These are phyloP conservation scores for Boletus sp. DNA, from an alignment of 768 basidiomycete species.

Conservation along the genomic window DNA sequence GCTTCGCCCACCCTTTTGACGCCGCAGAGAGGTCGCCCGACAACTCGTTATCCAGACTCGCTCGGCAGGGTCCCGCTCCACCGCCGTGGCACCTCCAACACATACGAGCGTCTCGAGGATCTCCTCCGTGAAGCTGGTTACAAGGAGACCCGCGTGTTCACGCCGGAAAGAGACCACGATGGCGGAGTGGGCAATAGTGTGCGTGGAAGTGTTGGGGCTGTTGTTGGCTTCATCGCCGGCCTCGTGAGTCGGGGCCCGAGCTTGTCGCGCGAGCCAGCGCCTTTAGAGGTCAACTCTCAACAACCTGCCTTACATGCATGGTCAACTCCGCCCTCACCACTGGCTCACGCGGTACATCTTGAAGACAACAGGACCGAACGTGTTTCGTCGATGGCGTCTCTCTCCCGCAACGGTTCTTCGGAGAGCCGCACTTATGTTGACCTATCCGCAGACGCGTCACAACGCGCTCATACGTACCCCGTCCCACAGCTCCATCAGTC, in stretches of 20 bases:
- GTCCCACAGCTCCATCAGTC: constrained; percentile 22
- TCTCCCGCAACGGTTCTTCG: constrained; percentile 19
- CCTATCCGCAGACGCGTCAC: constrained; percentile 8
- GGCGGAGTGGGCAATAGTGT: constrained; percentile 36
- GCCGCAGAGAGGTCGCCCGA: constrained; percentile 39
- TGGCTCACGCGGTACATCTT: constrained; percentile 11
- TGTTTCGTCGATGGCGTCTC: constrained; percentile 15
- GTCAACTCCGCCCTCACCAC: constrained; percentile 28
- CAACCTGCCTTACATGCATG: constrained; percentile 8
- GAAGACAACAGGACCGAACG: constrained; percentile 8
- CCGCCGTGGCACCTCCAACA: constrained; percentile 72
- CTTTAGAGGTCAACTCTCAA: constrained; percentile 4
- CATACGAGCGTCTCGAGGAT: constrained; percentile 83
- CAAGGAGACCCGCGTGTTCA: constrained; percentile 88
- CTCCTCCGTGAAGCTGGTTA: constrained; percentile 85
- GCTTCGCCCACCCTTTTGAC: constrained; percentile 36
- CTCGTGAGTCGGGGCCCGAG: constrained; percentile 40
- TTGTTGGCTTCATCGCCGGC: constrained; percentile 65
- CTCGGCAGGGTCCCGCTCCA: constrained; percentile 73
- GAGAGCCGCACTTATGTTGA: constrained; percentile 15
- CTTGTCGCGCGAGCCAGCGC: constrained; percentile 16
- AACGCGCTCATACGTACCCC: constrained; percentile 8
- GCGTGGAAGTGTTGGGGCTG: constrained; percentile 45
- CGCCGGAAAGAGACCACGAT: constrained; percentile 69
- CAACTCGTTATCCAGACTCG: constrained; percentile 51